These are phyloP conservation scores for Pseudogymnoascus pannorum DNA, from an alignment of 2,329 filamentous ascomycete genomes.

Conservation along the genomic window DNA sequence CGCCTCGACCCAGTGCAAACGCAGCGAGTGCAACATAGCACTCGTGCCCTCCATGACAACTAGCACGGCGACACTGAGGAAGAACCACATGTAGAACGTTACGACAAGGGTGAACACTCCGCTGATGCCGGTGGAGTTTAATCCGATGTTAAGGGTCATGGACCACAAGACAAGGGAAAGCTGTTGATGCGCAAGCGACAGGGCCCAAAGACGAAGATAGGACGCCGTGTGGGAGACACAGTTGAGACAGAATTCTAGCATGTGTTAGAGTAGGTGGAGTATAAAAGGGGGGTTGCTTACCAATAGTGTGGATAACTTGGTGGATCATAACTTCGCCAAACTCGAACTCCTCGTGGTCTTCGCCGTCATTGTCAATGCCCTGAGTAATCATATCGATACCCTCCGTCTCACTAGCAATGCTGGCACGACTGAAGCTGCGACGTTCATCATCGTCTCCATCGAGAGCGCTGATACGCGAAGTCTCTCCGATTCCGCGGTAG, in stretches of 20 bases:
- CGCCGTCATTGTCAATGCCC: constrained; percentile 63
- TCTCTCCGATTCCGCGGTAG: constrained; percentile 90
- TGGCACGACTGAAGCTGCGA: constrained; percentile 55
- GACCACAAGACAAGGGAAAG: constrained; percentile 91
- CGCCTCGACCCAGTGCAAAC: constrained; percentile 93
- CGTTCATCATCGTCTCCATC: constrained; percentile 75
- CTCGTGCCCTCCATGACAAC: constrained; percentile 95
- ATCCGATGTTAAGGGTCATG: constrained; percentile 82
- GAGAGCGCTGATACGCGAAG: constrained; percentile 76
- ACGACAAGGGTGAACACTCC: constrained; percentile 77
- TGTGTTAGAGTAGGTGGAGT: constrained; percentile 25
- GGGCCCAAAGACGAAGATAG: constrained; percentile 94
- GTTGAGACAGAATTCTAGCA: constrained; percentile 90
- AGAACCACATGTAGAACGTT: constrained; percentile 85
- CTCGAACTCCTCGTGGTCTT: constrained; percentile 93
- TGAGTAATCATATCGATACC: constrained; percentile 84
- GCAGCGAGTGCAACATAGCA: constrained; percentile 87
- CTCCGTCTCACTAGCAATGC: constrained; percentile 68
- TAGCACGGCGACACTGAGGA: constrained; percentile 69
- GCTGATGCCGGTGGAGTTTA: constrained; percentile 55
- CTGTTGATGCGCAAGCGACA: constrained; percentile 96
- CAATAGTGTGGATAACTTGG: constrained; percentile 97
- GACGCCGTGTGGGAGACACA: constrained; percentile 98
- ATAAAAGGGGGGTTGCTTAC: constrained; percentile 43
- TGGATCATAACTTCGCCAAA: constrained; percentile 98